phyloP scores from a whole-genome alignment of 2,329 filamentous ascomycete genomes.

The Apiospora arundinis region DNA sequence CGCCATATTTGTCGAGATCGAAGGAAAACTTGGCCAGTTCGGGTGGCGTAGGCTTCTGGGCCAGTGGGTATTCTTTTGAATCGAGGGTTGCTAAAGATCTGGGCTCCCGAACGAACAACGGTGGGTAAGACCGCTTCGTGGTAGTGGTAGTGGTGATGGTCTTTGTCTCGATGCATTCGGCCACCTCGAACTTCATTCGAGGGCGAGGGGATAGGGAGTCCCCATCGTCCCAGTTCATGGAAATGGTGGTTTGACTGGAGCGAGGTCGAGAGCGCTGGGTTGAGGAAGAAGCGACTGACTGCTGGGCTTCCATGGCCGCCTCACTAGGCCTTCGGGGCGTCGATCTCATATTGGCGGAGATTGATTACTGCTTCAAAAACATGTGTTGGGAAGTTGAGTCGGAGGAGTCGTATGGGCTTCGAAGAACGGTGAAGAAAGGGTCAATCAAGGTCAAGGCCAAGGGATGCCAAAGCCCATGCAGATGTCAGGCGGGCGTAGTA shows the following conservation, averaged over 20 bases:
- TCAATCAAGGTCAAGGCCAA: not conserved
- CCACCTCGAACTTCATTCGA: constrained; percentile 61
- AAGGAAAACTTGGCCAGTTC: constrained; percentile 81
- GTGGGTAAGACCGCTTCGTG: constrained; percentile 83
- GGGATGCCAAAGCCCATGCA: constrained; percentile 15
- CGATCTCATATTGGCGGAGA: constrained; percentile 16
- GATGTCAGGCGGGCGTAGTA: not conserved
- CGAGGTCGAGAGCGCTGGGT: constrained; percentile 41
- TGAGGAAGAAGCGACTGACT: constrained; percentile 27
- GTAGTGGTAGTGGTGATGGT: constrained; percentile 91
- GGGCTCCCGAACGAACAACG: constrained; percentile 79
- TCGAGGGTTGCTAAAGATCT: constrained; percentile 76
- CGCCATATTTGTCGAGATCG: constrained; percentile 66
- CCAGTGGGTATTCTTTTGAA: constrained; percentile 88
- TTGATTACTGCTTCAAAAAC: constrained; percentile 9
- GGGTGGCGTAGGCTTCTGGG: constrained; percentile 79
- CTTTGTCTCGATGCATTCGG: constrained; percentile 71
- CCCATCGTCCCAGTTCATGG: constrained; percentile 55
- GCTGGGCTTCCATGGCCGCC: not conserved
- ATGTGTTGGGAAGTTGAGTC: constrained; percentile 16
- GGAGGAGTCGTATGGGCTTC: not conserved
- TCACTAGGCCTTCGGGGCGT: constrained; percentile 18
- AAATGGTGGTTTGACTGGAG: constrained; percentile 49
- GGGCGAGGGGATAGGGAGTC: constrained; percentile 46
- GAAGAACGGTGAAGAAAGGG: constrained; percentile 16